Evolutionary conservation across 148 eudicot species (phyloP).

Genomic region (Mesembryanthemum crystallinum): DNA sequence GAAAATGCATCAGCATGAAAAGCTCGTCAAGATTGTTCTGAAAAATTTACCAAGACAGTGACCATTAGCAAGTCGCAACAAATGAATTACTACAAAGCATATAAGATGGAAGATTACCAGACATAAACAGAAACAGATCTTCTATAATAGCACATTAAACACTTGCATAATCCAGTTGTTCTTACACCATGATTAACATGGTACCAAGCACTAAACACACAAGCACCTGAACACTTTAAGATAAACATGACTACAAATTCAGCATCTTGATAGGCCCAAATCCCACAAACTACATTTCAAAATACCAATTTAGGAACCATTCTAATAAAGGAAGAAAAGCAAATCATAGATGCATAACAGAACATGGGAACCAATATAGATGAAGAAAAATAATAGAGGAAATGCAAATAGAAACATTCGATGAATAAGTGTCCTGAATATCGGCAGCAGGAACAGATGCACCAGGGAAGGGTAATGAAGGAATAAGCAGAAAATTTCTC

Average conservation of each 20-base stretch:
- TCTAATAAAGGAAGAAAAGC: not conserved
- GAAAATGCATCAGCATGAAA: slow-evolving; percentile 99
- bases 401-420: not conserved
- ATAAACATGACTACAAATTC: not conserved
- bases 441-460: not conserved
- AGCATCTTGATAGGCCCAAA: not conserved
- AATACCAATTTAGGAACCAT: not conserved
- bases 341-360: not conserved
- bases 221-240: not conserved
- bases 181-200: not conserved
- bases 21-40: slow-evolving; percentile 99
- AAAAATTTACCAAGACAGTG: slow-evolving; percentile 21
- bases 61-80: slow-evolving; percentile 2
- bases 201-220: not conserved
- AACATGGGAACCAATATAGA: not conserved
- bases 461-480: not conserved
- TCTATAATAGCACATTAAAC: too few relatives aligned
- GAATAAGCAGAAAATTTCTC: not conserved
- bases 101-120: not conserved
- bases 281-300: not conserved
- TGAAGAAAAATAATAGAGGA: not conserved
- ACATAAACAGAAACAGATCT: not conserved
- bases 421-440: not conserved
- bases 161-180: not conserved
- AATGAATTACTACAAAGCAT: not conserved